Evolutionary conservation across 768 basidiomycete genomes (phyloP).

Genomic region (Kwoniella mangroviensis): DNA sequence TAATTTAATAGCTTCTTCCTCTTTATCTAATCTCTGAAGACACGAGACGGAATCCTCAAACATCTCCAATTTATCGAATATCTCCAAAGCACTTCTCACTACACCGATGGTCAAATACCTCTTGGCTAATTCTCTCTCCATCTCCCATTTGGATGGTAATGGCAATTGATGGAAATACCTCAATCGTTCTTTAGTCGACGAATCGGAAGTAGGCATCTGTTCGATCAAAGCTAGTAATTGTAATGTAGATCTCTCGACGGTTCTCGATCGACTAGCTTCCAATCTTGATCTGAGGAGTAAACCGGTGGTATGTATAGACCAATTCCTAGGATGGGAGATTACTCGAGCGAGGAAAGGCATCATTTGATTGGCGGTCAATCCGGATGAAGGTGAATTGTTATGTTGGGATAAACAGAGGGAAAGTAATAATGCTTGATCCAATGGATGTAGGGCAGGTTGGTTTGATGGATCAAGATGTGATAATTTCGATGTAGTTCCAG

Average conservation of each 20-base stretch:
- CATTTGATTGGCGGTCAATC: constrained; percentile 91
- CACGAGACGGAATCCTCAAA: constrained; percentile 97
- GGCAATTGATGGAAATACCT: constrained; percentile 78
- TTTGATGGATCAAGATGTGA: constrained; percentile 76
- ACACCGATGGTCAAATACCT: constrained; percentile 85
- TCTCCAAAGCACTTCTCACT: constrained; percentile 84
- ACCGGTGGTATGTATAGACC: constrained; percentile 96
- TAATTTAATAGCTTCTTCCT: constrained; percentile 76
- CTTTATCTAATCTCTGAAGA: constrained; percentile 77
- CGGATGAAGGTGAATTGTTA: constrained; percentile 86
- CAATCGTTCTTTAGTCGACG: constrained; percentile 73
- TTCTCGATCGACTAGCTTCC: constrained; percentile 84
- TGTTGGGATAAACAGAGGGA: constrained; percentile 77
- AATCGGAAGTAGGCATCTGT: constrained; percentile 90
- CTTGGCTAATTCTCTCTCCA: constrained; percentile 85
- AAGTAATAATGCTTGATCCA: constrained; percentile 92
- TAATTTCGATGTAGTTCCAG: constrained; percentile 61
- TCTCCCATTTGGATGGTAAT: constrained; percentile 88
- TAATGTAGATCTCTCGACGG: constrained; percentile 86
- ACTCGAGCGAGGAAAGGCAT: constrained; percentile 87
- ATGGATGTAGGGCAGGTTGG: constrained; percentile 85
- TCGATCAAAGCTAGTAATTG: constrained; percentile 95
- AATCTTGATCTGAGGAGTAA: constrained; percentile 89
- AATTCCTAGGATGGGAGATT: constrained; percentile 83
- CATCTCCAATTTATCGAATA: constrained; percentile 94